Evolutionary conservation across 2,329 filamentous ascomycete species (phyloP).

Genomic region (Elsinoe australis): DNA sequence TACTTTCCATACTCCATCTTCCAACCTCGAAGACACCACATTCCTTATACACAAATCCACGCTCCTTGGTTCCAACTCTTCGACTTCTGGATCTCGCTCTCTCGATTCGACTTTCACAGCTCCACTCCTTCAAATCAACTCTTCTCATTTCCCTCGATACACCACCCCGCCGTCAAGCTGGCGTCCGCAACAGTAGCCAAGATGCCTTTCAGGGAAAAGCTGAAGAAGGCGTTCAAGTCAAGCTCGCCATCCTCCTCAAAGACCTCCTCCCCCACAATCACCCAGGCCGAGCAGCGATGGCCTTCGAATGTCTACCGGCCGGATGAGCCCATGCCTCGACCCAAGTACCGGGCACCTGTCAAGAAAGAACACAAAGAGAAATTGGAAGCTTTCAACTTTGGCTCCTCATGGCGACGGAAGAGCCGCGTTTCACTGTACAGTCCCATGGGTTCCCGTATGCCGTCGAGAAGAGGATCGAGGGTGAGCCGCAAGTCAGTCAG

Average conservation of each 20-base stretch:
- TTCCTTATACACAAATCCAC: too few relatives aligned
- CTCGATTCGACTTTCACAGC: too few relatives aligned
- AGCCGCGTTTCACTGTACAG: conserved; percentile 40
- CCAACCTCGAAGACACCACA: too few relatives aligned
- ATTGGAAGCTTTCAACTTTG: conserved; percentile 42
- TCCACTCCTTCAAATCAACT: conserved; percentile 8
- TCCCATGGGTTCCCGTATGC: conserved; percentile 43
- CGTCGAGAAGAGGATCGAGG: conserved; percentile 31
- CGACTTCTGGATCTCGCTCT: not conserved
- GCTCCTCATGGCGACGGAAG: conserved; percentile 40
- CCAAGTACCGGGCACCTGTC: conserved; percentile 44
- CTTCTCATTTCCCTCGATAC: not conserved
- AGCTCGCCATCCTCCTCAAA: conserved; percentile 23
- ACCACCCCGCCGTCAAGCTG: conserved; percentile 10
- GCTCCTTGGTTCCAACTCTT: too few relatives aligned
- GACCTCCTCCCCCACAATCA: conserved; percentile 24
- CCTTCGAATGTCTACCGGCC: conserved; percentile 44
- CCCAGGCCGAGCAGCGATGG: conserved; percentile 27
- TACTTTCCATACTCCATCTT: conserved; percentile 6
- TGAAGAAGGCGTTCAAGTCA: conserved; percentile 38
- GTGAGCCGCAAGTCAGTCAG: conserved; percentile 25
- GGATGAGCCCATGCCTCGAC: conserved; percentile 44
- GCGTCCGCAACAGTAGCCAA: conserved; percentile 19
- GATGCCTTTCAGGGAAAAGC: conserved; percentile 42
- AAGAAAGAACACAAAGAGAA: conserved; percentile 45